Percentiles rank a stretch among this genome's conserved stretches.
Evolutionary conservation across 305 asterid species (phyloP).

Genomic region (Vinca major): DNA sequence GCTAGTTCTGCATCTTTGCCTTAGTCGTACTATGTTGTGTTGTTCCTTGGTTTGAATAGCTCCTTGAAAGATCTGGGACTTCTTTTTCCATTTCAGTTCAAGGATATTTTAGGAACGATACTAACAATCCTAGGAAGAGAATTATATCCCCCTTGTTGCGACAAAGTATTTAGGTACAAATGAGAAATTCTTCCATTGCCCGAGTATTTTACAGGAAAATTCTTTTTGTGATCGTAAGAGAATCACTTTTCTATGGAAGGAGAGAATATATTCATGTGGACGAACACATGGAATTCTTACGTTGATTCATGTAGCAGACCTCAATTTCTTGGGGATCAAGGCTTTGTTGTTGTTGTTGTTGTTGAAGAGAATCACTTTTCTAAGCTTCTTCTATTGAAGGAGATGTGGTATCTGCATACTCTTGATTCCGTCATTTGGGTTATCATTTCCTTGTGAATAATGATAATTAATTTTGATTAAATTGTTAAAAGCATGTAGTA

Average conservation of each 20-base stretch:
- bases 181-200: background rate
- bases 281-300: no score
- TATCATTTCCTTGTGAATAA: background rate
- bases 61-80: background rate
- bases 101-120: background rate
- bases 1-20: background rate
- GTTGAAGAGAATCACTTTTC: background rate
- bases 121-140: background rate
- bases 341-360: no score
- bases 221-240: background rate
- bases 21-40: background rate
- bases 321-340: no score
- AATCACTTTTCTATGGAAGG: background rate
- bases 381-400: no score
- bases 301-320: no score
- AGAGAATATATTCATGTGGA: no score
- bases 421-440: background rate
- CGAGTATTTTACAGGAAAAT: background rate
- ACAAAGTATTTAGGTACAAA: background rate
- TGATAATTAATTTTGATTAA: background rate
- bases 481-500: slow-evolving; percentile 1
- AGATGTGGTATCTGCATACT: background rate
- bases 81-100: background rate
- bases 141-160: background rate
- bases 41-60: no score